Evolutionary conservation across 495 filamentous ascomycete species (phyloP), one percentile per base, ranked within the genome.

Genomic region (Aeminium ludgeri): DNA sequence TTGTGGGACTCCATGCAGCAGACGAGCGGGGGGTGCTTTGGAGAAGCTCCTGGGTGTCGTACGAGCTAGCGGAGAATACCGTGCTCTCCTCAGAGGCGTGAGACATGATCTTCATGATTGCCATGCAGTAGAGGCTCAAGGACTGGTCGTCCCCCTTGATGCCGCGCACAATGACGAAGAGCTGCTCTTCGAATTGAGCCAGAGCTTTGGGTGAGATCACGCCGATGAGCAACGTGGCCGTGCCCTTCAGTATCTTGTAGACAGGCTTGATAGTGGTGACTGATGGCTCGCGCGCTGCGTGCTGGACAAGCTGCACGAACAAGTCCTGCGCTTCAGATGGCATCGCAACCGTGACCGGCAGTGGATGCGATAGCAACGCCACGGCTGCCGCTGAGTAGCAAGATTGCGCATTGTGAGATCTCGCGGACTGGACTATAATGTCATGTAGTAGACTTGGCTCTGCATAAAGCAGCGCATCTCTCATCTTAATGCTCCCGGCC

Each of bases 221-320:
- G n/a, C 30, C 36, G 4, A 55, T 20, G 1, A 59, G 39, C 1
- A 40, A 38, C 11, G 45, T 31, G 31, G 55, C 55, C 13, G 52
- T 50, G 11, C 58, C 56, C 43, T 56, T 43, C 20, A 61, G 45
- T 16, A 59, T 42, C 6, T 19, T 3, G 33, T 52, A 53, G 11
- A 59, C 39, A 1, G 48, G 53, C 27, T 36, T 44, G 20, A 59
- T 39, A 4, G 41, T 48, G 1, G 10, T 20, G 3, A 46, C 41
- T 18, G 38, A 30, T 19, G 56, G 52, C n/a, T 31, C 32, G 19
- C 38, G 10, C 1, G 38, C 37, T 15, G 57, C 55, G 0, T 43
- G 17, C 10, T 55, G 46, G 29, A 58, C 50, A 1, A 50, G 38
- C 6, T 36, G 47, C 6, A 59, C 30, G 35, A 61, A 55, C 16